These are phyloP conservation scores for Leptodontidium sp. DNA, from an alignment of 2,329 filamentous ascomycete genomes.

Conservation along the genomic window DNA sequence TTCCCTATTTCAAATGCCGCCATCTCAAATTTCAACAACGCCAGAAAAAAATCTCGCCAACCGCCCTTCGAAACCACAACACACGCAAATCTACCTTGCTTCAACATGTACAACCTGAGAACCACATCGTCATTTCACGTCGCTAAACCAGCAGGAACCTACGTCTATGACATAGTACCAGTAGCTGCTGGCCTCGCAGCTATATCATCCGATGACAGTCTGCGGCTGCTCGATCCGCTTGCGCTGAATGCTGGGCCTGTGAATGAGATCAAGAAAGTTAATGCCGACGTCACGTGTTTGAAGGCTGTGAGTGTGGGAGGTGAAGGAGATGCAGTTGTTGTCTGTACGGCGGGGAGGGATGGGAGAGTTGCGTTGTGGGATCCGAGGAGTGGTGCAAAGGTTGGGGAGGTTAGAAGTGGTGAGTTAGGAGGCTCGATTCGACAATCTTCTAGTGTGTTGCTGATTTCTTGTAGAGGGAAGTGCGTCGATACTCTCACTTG, in stretches of 20 bases:
- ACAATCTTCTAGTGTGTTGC: background rate
- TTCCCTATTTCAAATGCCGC: background rate
- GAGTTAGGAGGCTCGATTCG: conserved; percentile 31
- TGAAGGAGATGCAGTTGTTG: conserved; percentile 46
- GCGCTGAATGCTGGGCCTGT: conserved; percentile 61
- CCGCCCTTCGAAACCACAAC: conserved; percentile 2
- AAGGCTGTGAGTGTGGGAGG: conserved; percentile 60
- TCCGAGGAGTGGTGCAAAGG: conserved; percentile 61
- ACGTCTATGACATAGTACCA: conserved; percentile 54
- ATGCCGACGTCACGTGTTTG: conserved; percentile 71
- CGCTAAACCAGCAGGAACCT: conserved; percentile 45
- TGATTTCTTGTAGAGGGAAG: conserved; percentile 49
- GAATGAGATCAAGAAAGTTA: conserved; percentile 58
- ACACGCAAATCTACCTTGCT: background rate
- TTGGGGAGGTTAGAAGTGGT: conserved; percentile 48
- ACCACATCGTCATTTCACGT: conserved; percentile 40
- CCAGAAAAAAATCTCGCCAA: conserved; percentile 12
- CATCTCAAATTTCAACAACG: conserved; percentile 16
- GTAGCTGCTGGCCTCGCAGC: conserved; percentile 46
- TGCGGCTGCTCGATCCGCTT: conserved; percentile 69
- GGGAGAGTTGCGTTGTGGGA: conserved; percentile 74
- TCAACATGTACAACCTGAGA: conserved; percentile 46
- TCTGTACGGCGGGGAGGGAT: conserved; percentile 77
- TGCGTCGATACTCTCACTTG: conserved; percentile 69
- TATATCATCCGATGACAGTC: conserved; percentile 75